Evolutionary conservation across 352 stramenopile species (phyloP).

Genomic region (Phytophthora citricola): DNA sequence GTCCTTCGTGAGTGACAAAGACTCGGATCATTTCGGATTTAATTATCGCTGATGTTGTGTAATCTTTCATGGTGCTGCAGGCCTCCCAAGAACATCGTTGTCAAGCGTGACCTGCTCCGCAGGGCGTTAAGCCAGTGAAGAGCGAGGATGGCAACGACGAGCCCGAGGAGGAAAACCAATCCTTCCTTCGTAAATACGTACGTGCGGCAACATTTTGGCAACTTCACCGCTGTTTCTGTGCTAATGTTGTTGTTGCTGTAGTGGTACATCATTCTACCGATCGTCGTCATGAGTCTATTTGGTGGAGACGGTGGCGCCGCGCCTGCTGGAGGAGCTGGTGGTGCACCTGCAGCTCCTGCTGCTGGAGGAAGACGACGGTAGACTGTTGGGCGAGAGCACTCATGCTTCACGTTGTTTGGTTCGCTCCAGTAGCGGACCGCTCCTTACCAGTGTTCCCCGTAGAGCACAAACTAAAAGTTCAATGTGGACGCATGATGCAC

Average conservation of each 20-base stretch:
- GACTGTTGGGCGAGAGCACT: conserved; percentile 17
- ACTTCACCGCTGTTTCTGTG: neutral
- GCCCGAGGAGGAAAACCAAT: conserved; percentile 71
- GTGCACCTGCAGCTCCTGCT: conserved; percentile 28
- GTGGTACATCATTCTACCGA: conserved; percentile 88
- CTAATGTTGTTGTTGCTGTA: conserved; percentile 33
- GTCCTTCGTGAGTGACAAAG: conserved; percentile 57
- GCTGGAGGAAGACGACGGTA: conserved; percentile 42
- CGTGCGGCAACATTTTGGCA: conserved; percentile 17
- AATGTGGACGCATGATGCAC: neutral
- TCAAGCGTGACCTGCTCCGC: conserved; percentile 69
- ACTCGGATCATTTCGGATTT: neutral
- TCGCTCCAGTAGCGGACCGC: neutral
- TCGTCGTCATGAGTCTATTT: conserved; percentile 81
- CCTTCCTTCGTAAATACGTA: conserved; percentile 88
- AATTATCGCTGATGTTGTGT: neutral
- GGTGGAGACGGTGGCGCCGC: conserved; percentile 55
- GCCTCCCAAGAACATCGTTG: conserved; percentile 65
- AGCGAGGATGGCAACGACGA: conserved; percentile 65
- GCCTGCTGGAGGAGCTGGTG: conserved; percentile 41
- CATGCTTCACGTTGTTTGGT: neutral
- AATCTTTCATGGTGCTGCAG: conserved; percentile 28
- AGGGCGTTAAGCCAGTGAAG: conserved; percentile 77
- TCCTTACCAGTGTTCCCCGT: neutral
- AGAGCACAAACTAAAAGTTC: conserved; percentile 1